These are phyloP conservation scores for Xylaria digitata DNA, from an alignment of 2,329 filamentous ascomycete genomes.

Conservation along the genomic window DNA sequence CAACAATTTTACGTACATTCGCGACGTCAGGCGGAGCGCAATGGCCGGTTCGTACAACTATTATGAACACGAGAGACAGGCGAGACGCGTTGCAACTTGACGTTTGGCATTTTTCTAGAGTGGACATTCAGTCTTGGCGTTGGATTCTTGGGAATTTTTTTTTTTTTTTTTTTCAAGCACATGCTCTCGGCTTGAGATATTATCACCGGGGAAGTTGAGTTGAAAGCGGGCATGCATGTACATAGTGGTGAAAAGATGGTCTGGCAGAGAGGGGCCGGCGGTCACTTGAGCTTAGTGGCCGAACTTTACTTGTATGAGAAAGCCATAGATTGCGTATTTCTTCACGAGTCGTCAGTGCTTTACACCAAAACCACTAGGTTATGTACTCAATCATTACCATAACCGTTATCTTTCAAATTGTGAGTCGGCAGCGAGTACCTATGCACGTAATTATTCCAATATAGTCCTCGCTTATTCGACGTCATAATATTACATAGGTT, in stretches of 20 bases:
- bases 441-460: background rate
- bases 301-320: conserved; percentile 41
- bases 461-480: background rate
- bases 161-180: background rate
- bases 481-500: too few relatives aligned
- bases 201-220: conserved; percentile 1
- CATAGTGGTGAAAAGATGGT: conserved; percentile 31
- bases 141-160: conserved; percentile 1
- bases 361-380: background rate
- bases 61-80: background rate
- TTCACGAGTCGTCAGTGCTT: background rate
- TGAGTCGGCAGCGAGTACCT: background rate
- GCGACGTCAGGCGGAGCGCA: conserved; percentile 1
- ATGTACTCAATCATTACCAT: background rate
- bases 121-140: conserved; percentile 25
- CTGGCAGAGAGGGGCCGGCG: conserved; percentile 6
- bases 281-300: conserved; percentile 19
- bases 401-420: background rate
- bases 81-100: background rate
- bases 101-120: conserved; percentile 28
- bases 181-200: conserved; percentile 1
- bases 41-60: background rate
- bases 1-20: background rate
- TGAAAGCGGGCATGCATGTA: conserved; percentile 27
- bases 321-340: conserved; percentile 27